phyloP scores from a whole-genome alignment of 306 rosid species.

The Vigna nakashimae region DNA sequence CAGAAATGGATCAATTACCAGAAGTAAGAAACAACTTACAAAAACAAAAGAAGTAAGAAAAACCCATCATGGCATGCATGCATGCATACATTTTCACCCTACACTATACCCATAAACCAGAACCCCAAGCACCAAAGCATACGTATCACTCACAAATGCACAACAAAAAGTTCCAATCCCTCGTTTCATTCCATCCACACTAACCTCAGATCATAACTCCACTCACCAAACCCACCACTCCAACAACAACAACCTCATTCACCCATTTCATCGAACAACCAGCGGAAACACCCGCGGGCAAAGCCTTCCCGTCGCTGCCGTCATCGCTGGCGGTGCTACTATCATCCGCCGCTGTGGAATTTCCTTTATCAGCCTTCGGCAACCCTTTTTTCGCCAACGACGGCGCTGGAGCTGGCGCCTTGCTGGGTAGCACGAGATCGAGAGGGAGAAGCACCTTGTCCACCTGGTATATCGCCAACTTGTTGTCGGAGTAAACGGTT shows the following conservation, averaged over 20 bases:
- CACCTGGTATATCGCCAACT: slow-evolving; percentile 64
- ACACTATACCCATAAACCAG: slow-evolving; percentile 8
- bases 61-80: slow-evolving; percentile 20
- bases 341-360: slow-evolving; percentile 36
- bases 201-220: slow-evolving; percentile 32
- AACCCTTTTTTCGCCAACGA: slow-evolving; percentile 35
- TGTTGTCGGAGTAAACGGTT: slow-evolving; percentile 60
- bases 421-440: slow-evolving; percentile 62
- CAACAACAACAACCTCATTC: slow-evolving; percentile 42
- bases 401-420: slow-evolving; percentile 60
- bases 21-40: slow-evolving; percentile 5
- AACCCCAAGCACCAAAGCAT: background rate
- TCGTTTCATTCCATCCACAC: background rate
- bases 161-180: slow-evolving; percentile 20
- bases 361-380: slow-evolving; percentile 43
- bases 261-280: slow-evolving; percentile 23
- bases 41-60: background rate
- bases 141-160: slow-evolving; percentile 20
- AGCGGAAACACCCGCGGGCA: slow-evolving; percentile 36
- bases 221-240: slow-evolving; percentile 36
- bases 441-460: slow-evolving; percentile 75
- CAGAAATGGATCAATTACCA: background rate
- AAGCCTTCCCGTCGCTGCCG: slow-evolving; percentile 29
- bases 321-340: slow-evolving; percentile 6
- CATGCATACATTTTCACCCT: slow-evolving; percentile 15